Evolutionary conservation across 805 yeast species (phyloP).

Genomic region (Metschnikowia baotianmanensis): DNA sequence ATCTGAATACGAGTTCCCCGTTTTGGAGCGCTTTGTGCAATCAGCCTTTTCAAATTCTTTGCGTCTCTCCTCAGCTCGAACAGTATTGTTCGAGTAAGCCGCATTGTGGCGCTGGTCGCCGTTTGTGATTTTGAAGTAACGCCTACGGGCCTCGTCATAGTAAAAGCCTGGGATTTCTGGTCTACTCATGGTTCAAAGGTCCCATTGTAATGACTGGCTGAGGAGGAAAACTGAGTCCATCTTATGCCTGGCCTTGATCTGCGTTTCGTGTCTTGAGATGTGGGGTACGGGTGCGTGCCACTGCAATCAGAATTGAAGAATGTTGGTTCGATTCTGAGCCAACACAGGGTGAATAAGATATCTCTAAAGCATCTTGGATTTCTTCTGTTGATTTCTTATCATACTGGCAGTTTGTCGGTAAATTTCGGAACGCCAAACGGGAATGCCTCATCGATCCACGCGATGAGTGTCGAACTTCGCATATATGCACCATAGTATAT

Average conservation of each 20-base stretch:
- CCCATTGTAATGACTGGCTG: neutral
- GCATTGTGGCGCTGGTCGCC: slow-evolving; percentile 24
- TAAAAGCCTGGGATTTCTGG: slow-evolving; percentile 34
- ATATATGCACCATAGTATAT: no score
- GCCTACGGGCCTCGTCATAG: slow-evolving; percentile 26
- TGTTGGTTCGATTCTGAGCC: no score
- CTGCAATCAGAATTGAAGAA: neutral
- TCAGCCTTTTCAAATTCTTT: neutral
- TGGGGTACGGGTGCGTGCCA: slow-evolving; percentile 10
- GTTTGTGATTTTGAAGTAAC: slow-evolving; percentile 34
- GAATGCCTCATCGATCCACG: no score
- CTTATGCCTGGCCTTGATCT: no score
- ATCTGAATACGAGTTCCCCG: neutral
- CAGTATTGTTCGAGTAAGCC: slow-evolving; percentile 29
- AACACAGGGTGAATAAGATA: no score
- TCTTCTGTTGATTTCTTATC: no score
- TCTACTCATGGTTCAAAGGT: slow-evolving; percentile 6
- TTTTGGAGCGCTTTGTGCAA: neutral
- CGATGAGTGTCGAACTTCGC: no score
- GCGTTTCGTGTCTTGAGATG: neutral
- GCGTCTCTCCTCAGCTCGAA: slow-evolving; percentile 25
- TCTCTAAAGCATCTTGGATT: no score
- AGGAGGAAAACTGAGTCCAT: neutral
- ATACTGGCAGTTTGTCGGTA: no score
- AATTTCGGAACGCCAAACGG: no score